Conservation (phyloP, 2,329 filamentous ascomycete genomes). For the Cladosporium halotolerans region DNA sequence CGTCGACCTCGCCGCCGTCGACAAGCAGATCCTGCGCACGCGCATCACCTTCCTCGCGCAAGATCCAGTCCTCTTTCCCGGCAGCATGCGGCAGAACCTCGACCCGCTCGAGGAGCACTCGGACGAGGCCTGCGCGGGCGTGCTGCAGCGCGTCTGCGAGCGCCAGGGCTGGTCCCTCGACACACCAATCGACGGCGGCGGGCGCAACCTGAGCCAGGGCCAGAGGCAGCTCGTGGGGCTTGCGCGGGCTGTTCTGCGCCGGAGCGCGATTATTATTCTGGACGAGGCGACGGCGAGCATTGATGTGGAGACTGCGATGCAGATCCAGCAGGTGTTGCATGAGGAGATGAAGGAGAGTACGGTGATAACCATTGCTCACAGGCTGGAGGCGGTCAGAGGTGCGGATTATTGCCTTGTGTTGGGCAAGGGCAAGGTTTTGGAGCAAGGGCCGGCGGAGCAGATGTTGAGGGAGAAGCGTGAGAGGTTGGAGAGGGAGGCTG, state of each 20-base stretch:
- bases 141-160: conserved; percentile 50
- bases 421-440: conserved; percentile 44
- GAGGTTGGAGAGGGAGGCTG: conserved; percentile 14
- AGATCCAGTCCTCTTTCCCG: conserved; percentile 60
- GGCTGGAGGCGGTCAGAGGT: conserved; percentile 55
- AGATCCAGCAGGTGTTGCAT: conserved; percentile 50
- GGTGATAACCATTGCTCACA: conserved; percentile 60
- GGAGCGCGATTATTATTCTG: conserved; percentile 57
- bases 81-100: conserved; percentile 55
- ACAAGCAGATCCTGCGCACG: conserved; percentile 53
- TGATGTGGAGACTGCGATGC: conserved; percentile 54
- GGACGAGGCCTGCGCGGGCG: conserved; percentile 48
- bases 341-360: conserved; percentile 54
- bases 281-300: conserved; percentile 63
- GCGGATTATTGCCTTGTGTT: conserved; percentile 52
- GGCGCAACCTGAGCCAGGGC: conserved; percentile 58
- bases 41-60: conserved; percentile 63
- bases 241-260: conserved; percentile 54
- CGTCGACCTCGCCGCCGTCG: conserved; percentile 54
- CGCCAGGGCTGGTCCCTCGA: conserved; percentile 51
- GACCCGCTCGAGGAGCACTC: conserved; percentile 54
- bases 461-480: conserved; percentile 18
- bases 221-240: conserved; percentile 61
- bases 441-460: conserved; percentile 29
- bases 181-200: conserved; percentile 54